Percentiles rank a stretch among this genome's conserved stretches.
phyloP scores from a whole-genome alignment of 2,329 filamentous ascomycete species.

The Aspergillus latus region DNA sequence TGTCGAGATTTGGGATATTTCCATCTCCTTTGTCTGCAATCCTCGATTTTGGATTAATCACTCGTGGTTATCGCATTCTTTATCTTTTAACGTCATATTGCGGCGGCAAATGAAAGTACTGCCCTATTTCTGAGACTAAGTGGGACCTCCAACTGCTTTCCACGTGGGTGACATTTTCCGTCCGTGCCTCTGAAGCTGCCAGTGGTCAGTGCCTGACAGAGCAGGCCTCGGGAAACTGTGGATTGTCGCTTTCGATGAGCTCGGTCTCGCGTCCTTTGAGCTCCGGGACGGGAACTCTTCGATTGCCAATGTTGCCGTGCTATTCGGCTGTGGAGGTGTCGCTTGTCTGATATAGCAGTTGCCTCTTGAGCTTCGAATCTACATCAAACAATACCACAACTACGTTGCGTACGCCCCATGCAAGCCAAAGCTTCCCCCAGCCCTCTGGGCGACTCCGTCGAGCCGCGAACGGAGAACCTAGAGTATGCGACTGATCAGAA shows the following conservation, averaged over 20 bases:
- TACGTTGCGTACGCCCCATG: slow-evolving; percentile 10
- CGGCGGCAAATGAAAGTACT: neutral
- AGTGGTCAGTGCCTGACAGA: neutral
- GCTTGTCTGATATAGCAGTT: neutral
- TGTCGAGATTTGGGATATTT: neutral
- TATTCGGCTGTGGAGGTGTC: neutral
- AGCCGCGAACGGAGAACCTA: slow-evolving; percentile 13
- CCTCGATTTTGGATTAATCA: neutral
- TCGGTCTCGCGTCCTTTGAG: neutral
- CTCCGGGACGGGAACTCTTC: neutral
- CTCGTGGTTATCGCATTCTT: slow-evolving; percentile 1
- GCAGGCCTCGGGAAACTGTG: neutral
- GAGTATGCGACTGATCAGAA: slow-evolving; percentile 17
- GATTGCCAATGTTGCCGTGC: neutral
- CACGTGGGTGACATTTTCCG: slow-evolving; percentile 8
- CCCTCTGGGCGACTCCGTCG: slow-evolving; percentile 7
- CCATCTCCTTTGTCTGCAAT: neutral
- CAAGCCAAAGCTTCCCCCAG: slow-evolving; percentile 15
- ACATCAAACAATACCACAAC: neutral
- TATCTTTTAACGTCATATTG: neutral
- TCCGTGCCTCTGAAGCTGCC: neutral
- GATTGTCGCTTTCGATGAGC: slow-evolving; percentile 2
- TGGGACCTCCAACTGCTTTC: neutral
- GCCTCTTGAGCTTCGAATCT: neutral
- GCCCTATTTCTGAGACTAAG: neutral